phyloP scores from a whole-genome alignment of 805 yeast genomes.

The Saccharomyces jurei region DNA sequence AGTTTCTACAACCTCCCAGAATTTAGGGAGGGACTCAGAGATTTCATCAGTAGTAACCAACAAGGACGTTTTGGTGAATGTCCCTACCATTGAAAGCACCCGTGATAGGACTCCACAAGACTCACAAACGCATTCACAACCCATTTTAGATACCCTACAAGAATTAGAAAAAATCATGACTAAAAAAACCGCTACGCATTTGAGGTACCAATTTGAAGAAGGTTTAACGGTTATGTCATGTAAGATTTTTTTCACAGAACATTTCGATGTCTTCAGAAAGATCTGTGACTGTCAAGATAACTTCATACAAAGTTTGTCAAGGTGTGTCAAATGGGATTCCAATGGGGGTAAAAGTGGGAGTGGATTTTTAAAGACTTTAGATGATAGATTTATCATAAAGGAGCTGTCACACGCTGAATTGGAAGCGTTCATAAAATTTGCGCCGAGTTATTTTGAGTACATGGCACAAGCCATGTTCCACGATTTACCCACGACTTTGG shows the following conservation, averaged over 20 bases:
- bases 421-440: constrained; percentile 89
- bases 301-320: constrained; percentile 79
- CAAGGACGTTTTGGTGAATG: not conserved
- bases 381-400: constrained; percentile 81
- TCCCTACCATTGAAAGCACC: not conserved
- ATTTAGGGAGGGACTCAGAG: not conserved
- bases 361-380: constrained; percentile 83
- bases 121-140: not conserved
- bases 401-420: constrained; percentile 81
- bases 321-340: constrained; percentile 94
- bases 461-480: constrained; percentile 93
- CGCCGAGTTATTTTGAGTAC: constrained; percentile 93
- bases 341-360: constrained; percentile 97
- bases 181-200: constrained; percentile 78
- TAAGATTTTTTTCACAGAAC: constrained; percentile 91
- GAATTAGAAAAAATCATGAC: constrained; percentile 61
- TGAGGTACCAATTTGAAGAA: constrained; percentile 86
- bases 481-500: constrained; percentile 88
- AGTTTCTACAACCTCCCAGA: constrained; percentile 1
- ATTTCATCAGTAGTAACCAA: not conserved
- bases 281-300: constrained; percentile 70
- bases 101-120: not conserved
- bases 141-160: constrained; percentile 20
- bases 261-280: constrained; percentile 86
- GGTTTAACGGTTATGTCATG: constrained; percentile 79